Conservation (phyloP, 2,329 filamentous ascomycete genomes). For the Coniochaeta ligniaria region DNA sequence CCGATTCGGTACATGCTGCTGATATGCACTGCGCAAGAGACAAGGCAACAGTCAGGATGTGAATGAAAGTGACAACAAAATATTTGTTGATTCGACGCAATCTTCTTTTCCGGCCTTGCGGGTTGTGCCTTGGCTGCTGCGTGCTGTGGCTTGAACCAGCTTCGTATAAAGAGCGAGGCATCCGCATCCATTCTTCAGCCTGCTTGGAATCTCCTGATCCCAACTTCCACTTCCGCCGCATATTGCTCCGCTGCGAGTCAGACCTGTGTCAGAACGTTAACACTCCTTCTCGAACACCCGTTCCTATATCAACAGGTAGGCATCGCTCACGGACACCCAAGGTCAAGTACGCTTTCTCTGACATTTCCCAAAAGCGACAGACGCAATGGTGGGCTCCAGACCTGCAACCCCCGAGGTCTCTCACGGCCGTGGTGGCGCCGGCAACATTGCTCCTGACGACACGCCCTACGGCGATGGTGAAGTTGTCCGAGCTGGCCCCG, state of each 20-base stretch:
- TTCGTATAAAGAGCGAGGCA: not conserved
- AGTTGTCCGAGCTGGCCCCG: slow-evolving; percentile 46
- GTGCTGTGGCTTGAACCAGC: not conserved
- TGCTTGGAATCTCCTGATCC: not conserved
- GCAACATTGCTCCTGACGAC: slow-evolving; percentile 52
- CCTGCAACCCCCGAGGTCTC: slow-evolving; percentile 38
- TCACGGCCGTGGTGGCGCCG: slow-evolving; percentile 54
- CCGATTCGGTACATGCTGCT: not conserved
- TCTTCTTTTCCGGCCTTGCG: not conserved
- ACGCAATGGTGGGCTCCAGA: slow-evolving; percentile 1
- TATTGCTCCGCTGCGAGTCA: not conserved
- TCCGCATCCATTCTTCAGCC: not conserved
- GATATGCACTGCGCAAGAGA: not conserved
- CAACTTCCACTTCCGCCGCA: not conserved
- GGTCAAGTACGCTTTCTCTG: not conserved
- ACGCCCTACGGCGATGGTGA: slow-evolving; percentile 56
- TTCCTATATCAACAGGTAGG: not conserved
- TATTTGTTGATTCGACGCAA: not conserved
- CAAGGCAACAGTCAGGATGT: not conserved
- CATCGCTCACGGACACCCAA: not conserved
- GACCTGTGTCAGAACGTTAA: not conserved
- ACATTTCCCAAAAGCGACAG: not conserved
- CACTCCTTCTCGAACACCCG: not conserved
- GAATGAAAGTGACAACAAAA: not conserved
- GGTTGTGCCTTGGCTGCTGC: not conserved